Conservation (phyloP, 176 grass and related monocot genomes). For the Eremochloa ophiuroides region DNA sequence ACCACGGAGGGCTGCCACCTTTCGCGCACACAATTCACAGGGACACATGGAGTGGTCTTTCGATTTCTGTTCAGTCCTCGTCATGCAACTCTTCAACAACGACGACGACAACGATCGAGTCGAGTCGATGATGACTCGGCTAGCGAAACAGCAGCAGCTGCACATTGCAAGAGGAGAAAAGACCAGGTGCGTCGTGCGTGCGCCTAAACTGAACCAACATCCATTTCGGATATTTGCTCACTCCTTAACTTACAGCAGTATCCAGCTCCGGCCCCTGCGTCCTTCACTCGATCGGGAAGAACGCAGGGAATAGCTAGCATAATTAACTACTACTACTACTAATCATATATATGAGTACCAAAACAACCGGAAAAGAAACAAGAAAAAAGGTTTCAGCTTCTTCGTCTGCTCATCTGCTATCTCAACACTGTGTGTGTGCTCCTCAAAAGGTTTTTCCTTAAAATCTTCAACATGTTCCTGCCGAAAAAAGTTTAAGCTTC, state of each 20-base stretch:
- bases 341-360: not conserved
- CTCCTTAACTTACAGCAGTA: conserved; percentile 26
- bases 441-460: not conserved
- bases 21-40: too few species aligned
- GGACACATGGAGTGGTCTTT: not conserved
- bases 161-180: not conserved
- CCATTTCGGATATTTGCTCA: conserved; percentile 23
- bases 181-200: not conserved
- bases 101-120: not conserved
- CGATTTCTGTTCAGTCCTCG: not conserved
- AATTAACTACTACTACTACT: conserved; percentile 1
- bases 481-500: not conserved
- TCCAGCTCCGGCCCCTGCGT: conserved; percentile 20
- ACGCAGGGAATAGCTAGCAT: conserved; percentile 21
- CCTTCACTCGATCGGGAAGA: not conserved
- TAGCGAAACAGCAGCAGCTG: not conserved
- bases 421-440: not conserved
- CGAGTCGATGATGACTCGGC: not conserved
- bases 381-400: not conserved
- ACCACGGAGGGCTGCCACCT: not conserved
- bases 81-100: not conserved
- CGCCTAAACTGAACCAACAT: conserved; percentile 1
- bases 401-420: not conserved
- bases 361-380: not conserved
- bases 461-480: not conserved